Evolutionary conservation across 805 yeast genomes (phyloP), one percentile per base, ranked within the genome.

Genomic region (Metschnikowia santaceciliae): DNA sequence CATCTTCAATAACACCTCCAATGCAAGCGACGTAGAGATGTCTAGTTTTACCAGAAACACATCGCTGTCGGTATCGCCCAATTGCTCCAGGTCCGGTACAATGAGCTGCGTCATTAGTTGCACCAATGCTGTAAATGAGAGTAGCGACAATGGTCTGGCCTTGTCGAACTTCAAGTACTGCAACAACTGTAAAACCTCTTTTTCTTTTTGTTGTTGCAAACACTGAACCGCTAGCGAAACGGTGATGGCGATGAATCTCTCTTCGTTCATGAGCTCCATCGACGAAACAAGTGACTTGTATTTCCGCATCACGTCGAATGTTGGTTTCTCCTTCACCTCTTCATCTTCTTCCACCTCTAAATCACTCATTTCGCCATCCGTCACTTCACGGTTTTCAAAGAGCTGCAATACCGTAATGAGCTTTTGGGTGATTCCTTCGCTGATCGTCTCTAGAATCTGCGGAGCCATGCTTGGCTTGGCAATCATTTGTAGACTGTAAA

Each of bases 41-140:
- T 50, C 54, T 34, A 45, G 20, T 37, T 36, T 43, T 17, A 36
- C 32, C 46, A 46, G 19, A 11, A 22, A 22, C 2, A 47, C 38
- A 1, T 37, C 43, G 4, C 37, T 20, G n/a, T 42, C 32, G 3
- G 41, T 17, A 6, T 43, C 37, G 4, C 37, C 30, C 10, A 7
- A 22, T 36, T 57, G 57, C 23, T 65, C 69, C 14, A 53, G 23
- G 8, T 53, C 58, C 0, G 52, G 32, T 46, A 39, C 40, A 17
- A 42, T 58, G 54, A 46, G 56, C 55, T 32, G 59, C 49, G 48
- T 65, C 46, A 65, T 38, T 17, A 62, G 58, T 43, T 59, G 66
- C 13, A 68, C 56, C 40, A 72, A 54, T 14, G 68, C 52, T 1
- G 76, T 67, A 52, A 73, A 70, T 33, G 71, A 60, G 32, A 72